These are phyloP conservation scores for Erythrophleum ivorense DNA, from an alignment of 331 rosid genomes.

Conservation along the genomic window DNA sequence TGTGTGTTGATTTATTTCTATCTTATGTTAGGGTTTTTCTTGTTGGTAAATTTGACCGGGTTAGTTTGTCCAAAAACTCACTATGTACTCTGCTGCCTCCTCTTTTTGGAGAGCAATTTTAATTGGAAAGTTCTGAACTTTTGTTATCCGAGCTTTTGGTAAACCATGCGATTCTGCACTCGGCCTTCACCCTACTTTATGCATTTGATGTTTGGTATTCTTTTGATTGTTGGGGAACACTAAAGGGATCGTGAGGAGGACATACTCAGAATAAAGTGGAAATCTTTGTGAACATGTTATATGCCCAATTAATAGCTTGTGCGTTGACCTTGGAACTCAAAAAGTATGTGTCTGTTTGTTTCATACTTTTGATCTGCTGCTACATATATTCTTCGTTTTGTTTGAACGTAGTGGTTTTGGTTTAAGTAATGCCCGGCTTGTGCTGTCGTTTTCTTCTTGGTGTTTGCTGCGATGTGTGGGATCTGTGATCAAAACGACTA, in stretches of 20 bases:
- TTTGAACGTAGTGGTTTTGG: neutral
- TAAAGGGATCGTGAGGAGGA: constrained; percentile 29
- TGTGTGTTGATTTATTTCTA: neutral
- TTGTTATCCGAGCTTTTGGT: neutral
- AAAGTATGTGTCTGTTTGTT: constrained; percentile 40
- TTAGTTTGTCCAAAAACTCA: neutral
- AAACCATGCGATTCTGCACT: neutral
- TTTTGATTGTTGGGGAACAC: neutral
- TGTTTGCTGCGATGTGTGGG: neutral
- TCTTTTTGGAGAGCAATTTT: constrained; percentile 12
- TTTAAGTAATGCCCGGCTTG: constrained; percentile 13
- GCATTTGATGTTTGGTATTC: neutral
- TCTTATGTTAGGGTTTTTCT: constrained; percentile 31
- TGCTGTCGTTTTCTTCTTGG: constrained; percentile 43
- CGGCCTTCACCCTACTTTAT: neutral
- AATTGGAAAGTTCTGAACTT: constrained; percentile 14
- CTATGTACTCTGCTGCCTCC: neutral
- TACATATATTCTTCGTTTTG: constrained; percentile 26
- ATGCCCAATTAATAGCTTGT: constrained; percentile 14
- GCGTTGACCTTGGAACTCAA: constrained; percentile 55
- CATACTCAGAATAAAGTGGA: constrained; percentile 26
- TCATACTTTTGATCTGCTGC: neutral
- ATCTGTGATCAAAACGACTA: constrained; percentile 6
- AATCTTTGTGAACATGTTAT: constrained; percentile 8
- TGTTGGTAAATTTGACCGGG: neutral